A percentile compares a stretch with the other conserved stretches of the same genome.
Conservation (phyloP, 2,329 filamentous ascomycete genomes). For the Cryphonectria carpinicola region DNA sequence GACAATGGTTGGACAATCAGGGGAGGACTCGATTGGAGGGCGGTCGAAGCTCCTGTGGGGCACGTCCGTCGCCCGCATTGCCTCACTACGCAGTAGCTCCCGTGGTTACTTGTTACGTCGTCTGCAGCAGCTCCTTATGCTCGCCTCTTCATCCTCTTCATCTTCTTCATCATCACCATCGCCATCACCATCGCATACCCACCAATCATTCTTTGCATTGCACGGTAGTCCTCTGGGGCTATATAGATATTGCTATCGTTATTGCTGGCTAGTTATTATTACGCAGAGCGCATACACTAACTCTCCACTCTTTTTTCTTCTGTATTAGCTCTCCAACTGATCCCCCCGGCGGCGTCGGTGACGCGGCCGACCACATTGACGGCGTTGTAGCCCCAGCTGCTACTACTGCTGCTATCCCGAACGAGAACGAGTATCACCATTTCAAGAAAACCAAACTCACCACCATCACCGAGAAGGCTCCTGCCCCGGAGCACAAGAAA, state of each 20-base stretch:
- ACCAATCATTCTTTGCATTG: background rate
- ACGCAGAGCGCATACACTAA: conserved; percentile 11
- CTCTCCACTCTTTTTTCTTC: conserved; percentile 12
- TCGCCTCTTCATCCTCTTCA: background rate
- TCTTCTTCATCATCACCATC: background rate
- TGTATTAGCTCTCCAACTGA: background rate
- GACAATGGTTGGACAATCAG: conserved; percentile 4
- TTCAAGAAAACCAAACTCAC: background rate
- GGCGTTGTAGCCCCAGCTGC: background rate
- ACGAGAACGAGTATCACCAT: conserved; percentile 3
- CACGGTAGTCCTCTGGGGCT: background rate
- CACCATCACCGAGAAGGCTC: background rate
- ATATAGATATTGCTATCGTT: conserved; percentile 8
- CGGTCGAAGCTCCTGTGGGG: conserved; percentile 18
- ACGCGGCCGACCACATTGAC: background rate
- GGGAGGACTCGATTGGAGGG: background rate
- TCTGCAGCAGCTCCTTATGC: background rate
- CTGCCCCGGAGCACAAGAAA: too few relatives aligned
- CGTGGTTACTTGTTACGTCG: background rate
- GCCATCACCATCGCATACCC: background rate
- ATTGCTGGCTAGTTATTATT: background rate
- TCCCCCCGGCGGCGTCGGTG: background rate
- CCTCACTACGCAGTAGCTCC: background rate
- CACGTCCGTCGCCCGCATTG: background rate
- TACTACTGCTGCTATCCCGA: background rate